Evolutionary conservation across 2,329 filamentous ascomycete species (phyloP).

Genomic region (Biscogniauxia marginata): DNA sequence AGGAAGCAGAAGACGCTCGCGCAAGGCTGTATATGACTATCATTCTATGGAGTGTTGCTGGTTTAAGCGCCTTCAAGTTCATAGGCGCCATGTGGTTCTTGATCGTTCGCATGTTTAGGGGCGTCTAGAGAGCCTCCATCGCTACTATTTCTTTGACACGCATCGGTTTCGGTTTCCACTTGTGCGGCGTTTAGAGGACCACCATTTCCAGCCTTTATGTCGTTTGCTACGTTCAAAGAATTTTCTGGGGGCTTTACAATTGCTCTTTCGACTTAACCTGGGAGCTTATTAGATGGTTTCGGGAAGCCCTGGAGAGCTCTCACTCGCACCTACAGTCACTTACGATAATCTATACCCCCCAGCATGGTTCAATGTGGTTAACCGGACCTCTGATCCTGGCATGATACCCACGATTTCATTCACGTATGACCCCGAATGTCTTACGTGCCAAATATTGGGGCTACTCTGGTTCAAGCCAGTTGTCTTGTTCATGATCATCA

Average conservation of each 20-base stretch:
- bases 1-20: slow-evolving; percentile 50
- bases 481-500: no score
- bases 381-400: no score
- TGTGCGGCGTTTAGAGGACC: slow-evolving; percentile 1
- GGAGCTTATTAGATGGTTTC: no score
- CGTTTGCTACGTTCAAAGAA: background rate
- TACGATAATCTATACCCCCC: no score
- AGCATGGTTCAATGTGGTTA: no score
- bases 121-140: slow-evolving; percentile 46
- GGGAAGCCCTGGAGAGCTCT: background rate
- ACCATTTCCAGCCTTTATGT: background rate
- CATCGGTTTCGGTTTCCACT: slow-evolving; percentile 1
- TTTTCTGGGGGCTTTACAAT: background rate
- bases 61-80: slow-evolving; percentile 80
- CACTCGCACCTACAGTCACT: no score
- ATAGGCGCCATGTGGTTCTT: slow-evolving; percentile 89
- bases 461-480: no score
- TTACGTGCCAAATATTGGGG: no score
- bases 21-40: slow-evolving; percentile 83
- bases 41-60: slow-evolving; percentile 87
- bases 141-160: background rate
- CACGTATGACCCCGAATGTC: no score
- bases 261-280: no score
- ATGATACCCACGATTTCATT: no score
- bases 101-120: slow-evolving; percentile 80